Conservation (phyloP, 2,329 filamentous ascomycete genomes). For the Torrubiellomyces zombiae region DNA sequence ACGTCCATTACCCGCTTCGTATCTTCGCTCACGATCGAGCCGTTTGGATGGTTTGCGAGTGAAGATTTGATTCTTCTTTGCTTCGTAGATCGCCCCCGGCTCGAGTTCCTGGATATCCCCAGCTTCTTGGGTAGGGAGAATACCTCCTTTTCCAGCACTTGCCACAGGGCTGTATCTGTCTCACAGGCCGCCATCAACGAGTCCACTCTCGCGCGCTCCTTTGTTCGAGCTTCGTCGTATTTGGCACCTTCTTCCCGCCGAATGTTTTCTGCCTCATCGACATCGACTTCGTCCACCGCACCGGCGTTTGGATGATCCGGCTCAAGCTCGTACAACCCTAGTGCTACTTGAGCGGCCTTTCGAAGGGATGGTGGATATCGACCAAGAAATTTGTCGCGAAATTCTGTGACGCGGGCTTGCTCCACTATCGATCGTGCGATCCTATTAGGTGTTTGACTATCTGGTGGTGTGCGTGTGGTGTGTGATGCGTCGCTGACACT, state of each 20-base stretch:
- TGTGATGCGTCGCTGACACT: neutral
- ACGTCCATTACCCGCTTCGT: constrained; percentile 30
- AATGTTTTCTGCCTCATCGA: constrained; percentile 14
- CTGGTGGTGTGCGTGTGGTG: neutral
- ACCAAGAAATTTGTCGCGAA: constrained; percentile 18
- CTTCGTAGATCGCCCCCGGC: constrained; percentile 5
- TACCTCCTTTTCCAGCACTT: constrained; percentile 47
- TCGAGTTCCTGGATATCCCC: no score
- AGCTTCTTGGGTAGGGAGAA: constrained; percentile 42
- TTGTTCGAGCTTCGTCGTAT: constrained; percentile 20
- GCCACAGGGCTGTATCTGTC: constrained; percentile 51
- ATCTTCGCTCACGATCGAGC: no score
- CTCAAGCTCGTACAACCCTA: constrained; percentile 20
- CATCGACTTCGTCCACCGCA: constrained; percentile 11
- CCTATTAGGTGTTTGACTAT: neutral
- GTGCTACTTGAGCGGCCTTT: constrained; percentile 20
- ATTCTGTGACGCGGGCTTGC: constrained; percentile 14
- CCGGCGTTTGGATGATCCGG: constrained; percentile 10
- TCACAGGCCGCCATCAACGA: constrained; percentile 33
- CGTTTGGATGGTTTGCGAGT: no score
- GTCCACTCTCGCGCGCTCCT: constrained; percentile 36
- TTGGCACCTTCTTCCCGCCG: constrained; percentile 17
- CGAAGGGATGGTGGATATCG: constrained; percentile 23
- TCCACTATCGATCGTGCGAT: constrained; percentile 16
- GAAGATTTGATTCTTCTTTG: constrained; percentile 8